Percentiles rank a stretch among this genome's conserved stretches.
phyloP scores from a whole-genome alignment of 257 asterid genomes.

The Lycium barbarum region DNA sequence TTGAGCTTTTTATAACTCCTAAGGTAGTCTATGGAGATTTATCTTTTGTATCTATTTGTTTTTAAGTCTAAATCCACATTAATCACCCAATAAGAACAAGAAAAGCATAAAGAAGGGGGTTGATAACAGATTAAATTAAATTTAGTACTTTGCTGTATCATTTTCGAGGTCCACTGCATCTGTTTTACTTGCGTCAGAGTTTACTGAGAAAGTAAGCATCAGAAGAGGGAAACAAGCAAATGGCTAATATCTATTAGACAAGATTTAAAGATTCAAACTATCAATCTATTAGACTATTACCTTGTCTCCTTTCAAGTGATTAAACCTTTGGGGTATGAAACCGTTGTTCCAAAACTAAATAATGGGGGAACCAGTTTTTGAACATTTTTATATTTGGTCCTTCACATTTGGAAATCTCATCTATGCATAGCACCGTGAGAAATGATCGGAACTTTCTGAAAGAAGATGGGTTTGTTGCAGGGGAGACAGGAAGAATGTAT shows the following conservation, averaged over 20 bases:
- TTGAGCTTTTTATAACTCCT: conserved; percentile 12
- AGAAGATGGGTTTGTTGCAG: conserved; percentile 49
- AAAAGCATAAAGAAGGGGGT: conserved; percentile 2
- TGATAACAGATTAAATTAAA: background rate
- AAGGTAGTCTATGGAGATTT: background rate
- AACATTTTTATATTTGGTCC: background rate
- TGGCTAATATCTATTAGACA: background rate
- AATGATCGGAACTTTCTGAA: background rate
- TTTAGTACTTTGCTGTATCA: background rate
- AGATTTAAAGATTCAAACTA: background rate
- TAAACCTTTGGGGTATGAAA: conserved; percentile 19
- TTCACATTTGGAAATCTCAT: conserved; percentile 15
- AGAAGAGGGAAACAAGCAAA: conserved; percentile 24
- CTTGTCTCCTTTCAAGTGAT: background rate
- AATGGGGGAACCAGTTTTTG: background rate
- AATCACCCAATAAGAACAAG: background rate
- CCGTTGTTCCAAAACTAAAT: background rate
- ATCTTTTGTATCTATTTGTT: conserved; percentile 21
- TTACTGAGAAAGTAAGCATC: background rate
- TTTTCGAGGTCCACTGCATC: background rate
- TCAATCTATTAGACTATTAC: conserved; percentile 15
- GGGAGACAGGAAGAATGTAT: conserved; percentile 98
- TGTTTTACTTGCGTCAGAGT: background rate
- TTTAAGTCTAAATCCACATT: background rate
- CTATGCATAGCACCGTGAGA: conserved; percentile 8